Conservation (phyloP, 148 eudicot genomes). For the Beta vulgaris region DNA sequence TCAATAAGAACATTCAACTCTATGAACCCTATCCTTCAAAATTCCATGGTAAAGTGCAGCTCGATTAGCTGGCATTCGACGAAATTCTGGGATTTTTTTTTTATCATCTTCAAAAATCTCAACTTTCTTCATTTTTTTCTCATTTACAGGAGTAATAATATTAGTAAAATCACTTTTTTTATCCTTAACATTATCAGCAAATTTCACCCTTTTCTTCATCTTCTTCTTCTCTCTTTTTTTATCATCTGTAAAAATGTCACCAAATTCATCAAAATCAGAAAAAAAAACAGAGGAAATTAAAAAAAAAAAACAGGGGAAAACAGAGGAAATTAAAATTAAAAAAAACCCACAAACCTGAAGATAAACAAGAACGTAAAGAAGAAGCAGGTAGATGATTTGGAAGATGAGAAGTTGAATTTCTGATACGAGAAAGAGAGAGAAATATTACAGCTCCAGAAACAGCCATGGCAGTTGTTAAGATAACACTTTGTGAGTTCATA, state of each 20-base stretch:
- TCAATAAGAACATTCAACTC: constrained; percentile 36
- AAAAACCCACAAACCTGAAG: constrained; percentile 36
- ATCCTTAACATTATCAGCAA: constrained; percentile 54
- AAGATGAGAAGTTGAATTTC: constrained; percentile 19
- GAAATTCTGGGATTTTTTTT: constrained; percentile 8
- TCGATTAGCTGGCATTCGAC: constrained; percentile 53
- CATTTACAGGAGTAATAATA: background rate
- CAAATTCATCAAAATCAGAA: background rate
- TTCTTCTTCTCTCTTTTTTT: constrained; percentile 33
- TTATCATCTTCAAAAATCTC: constrained; percentile 1
- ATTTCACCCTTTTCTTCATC: constrained; percentile 60
- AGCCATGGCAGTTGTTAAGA: constrained; percentile 63
- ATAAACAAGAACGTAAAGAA: constrained; percentile 44
- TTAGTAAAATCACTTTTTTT: background rate
- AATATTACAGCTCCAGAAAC: constrained; percentile 56
- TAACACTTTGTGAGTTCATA: constrained; percentile 45
- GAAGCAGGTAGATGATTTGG: constrained; percentile 3
- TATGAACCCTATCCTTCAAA: constrained; percentile 49
- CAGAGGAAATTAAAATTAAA: background rate
- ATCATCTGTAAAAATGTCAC: constrained; percentile 14
- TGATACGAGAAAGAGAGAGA: constrained; percentile 38
- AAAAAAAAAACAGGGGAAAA: constrained; percentile 13
- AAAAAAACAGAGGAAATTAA: background rate
- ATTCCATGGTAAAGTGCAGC: constrained; percentile 59
- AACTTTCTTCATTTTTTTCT: constrained; percentile 17